Evolutionary conservation across 2,329 filamentous ascomycete species (phyloP).

Genomic region (Fusarium papillatum): DNA sequence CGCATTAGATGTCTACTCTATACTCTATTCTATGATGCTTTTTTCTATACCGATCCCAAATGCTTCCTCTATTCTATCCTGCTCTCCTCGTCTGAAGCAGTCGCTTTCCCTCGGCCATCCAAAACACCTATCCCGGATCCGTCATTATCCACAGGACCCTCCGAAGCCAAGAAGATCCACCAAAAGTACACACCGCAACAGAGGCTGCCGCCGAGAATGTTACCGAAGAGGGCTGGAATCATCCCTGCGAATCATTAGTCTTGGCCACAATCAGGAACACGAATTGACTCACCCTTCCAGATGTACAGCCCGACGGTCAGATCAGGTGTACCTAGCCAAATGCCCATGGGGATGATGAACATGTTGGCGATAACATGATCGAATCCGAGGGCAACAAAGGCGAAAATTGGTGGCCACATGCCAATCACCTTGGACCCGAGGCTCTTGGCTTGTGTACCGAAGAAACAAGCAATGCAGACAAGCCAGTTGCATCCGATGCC

Average conservation of each 20-base stretch:
- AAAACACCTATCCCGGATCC: slow-evolving; percentile 17
- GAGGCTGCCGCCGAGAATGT: slow-evolving; percentile 66
- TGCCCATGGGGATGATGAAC: slow-evolving; percentile 65
- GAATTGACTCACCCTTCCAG: slow-evolving; percentile 59
- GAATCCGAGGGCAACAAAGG: slow-evolving; percentile 65
- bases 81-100: slow-evolving; percentile 34
- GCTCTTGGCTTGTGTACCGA: slow-evolving; percentile 61
- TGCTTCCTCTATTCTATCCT: slow-evolving; percentile 2
- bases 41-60: not conserved
- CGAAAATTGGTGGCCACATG: slow-evolving; percentile 69
- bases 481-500: slow-evolving; percentile 71
- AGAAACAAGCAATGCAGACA: slow-evolving; percentile 65
- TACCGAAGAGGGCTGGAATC: slow-evolving; percentile 66
- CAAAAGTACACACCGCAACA: slow-evolving; percentile 60
- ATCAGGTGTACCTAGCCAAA: slow-evolving; percentile 60
- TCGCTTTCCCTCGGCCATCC: not conserved
- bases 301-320: slow-evolving; percentile 65
- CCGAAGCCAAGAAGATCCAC: slow-evolving; percentile 39
- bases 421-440: slow-evolving; percentile 65
- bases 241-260: slow-evolving; percentile 45
- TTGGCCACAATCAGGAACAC: accelerated
- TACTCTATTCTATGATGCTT: not conserved
- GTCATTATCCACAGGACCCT: slow-evolving; percentile 10
- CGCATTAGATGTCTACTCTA: not conserved
- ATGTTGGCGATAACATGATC: slow-evolving; percentile 72